Conservation (phyloP, 768 basidiomycete genomes). For the Tulasnella sp. region DNA sequence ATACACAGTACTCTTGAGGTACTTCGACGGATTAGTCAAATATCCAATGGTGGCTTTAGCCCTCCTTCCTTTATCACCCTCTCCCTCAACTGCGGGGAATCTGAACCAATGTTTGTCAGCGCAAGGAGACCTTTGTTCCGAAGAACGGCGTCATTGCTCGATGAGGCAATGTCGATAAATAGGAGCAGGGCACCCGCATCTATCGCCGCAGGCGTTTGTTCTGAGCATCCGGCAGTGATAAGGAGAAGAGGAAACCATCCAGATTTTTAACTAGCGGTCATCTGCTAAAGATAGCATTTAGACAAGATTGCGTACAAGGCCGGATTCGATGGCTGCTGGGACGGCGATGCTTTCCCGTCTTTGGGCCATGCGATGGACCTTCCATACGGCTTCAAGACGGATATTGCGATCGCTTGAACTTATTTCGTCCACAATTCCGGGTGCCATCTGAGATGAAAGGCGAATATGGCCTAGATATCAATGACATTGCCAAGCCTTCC, state of each 20-base stretch:
- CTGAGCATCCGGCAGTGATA: neutral
- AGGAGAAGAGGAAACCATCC: neutral
- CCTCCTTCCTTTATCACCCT: neutral
- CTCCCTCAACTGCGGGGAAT: neutral
- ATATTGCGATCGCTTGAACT: neutral
- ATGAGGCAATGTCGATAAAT: neutral
- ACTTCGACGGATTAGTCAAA: neutral
- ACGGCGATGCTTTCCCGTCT: neutral
- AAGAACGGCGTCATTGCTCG: neutral
- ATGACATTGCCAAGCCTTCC: too few species aligned
- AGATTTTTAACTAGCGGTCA: neutral
- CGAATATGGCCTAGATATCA: too few species aligned
- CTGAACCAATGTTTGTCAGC: neutral
- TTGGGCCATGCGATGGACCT: neutral
- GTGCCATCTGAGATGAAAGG: neutral
- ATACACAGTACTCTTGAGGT: neutral
- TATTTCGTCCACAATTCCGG: neutral
- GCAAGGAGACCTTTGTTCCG: neutral
- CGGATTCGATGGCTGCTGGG: neutral
- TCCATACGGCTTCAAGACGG: neutral
- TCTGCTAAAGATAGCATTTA: neutral
- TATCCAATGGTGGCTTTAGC: neutral
- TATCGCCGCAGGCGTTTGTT: neutral
- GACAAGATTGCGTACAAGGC: neutral
- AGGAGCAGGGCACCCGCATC: neutral